A percentile compares a stretch with the other conserved stretches of the same genome.
Conservation (phyloP, 2,329 filamentous ascomycete species). For the Myriangium duriaei region DNA sequence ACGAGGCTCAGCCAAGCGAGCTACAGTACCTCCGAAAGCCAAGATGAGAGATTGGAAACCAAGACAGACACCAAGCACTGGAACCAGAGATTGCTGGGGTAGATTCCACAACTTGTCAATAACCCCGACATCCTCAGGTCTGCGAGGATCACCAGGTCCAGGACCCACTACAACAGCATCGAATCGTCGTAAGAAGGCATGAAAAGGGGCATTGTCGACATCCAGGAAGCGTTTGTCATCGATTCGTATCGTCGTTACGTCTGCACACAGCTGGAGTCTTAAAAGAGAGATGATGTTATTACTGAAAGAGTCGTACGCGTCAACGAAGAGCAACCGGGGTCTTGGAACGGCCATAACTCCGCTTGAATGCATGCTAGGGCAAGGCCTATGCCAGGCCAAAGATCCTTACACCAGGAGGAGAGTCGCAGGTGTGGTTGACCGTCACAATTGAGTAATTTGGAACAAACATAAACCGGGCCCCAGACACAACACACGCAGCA, state of each 20-base stretch:
- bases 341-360: constrained; percentile 9
- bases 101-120: constrained; percentile 67
- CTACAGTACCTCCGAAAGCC: constrained; percentile 53
- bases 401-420: no score
- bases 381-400: no score
- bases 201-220: constrained; percentile 26
- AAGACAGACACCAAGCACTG: constrained; percentile 77
- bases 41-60: constrained; percentile 74
- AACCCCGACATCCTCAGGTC: constrained; percentile 65
- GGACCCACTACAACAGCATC: constrained; percentile 84
- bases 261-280: constrained; percentile 52
- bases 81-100: constrained; percentile 46
- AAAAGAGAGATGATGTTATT: constrained; percentile 86
- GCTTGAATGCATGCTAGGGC: no score
- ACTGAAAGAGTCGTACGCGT: constrained; percentile 93
- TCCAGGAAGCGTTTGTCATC: constrained; percentile 33
- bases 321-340: constrained; percentile 61
- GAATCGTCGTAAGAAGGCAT: constrained; percentile 44
- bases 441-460: no score
- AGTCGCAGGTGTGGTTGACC: no score
- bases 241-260: constrained; percentile 57
- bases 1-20: constrained; percentile 56
- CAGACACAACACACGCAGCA: no score
- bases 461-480: no score
- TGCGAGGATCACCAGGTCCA: constrained; percentile 70